phyloP scores from a whole-genome alignment of 108 stramenopile genomes.

The Seminavis robusta region DNA sequence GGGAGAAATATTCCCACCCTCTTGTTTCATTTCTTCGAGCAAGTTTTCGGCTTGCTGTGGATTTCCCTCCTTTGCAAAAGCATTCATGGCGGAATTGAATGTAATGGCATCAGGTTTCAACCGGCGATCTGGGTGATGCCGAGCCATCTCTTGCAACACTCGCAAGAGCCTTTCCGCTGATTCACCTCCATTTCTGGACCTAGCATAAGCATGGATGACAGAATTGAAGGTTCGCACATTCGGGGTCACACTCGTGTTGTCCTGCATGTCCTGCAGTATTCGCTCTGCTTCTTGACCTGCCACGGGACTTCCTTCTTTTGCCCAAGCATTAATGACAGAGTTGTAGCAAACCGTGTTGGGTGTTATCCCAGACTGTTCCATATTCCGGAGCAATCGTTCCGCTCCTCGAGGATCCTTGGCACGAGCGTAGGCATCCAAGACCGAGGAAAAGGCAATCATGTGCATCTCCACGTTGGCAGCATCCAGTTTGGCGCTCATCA shows the following conservation, averaged over 20 bases:
- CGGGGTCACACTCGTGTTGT: constrained; percentile 58
- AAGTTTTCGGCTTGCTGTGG: constrained; percentile 24
- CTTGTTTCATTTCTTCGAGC: constrained; percentile 27
- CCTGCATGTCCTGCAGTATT: constrained; percentile 63
- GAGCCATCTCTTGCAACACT: constrained; percentile 28
- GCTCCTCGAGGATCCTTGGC: constrained; percentile 45
- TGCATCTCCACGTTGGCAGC: constrained; percentile 19
- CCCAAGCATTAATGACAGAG: constrained; percentile 62
- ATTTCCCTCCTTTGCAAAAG: constrained; percentile 23
- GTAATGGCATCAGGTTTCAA: constrained; percentile 25
- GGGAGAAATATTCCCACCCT: too few relatives aligned
- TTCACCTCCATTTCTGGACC: constrained; percentile 19
- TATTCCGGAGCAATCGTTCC: too few relatives aligned
- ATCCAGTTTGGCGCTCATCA: constrained; percentile 24
- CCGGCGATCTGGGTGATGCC: constrained; percentile 7
- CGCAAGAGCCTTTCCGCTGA: constrained; percentile 14
- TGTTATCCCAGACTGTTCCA: too few relatives aligned
- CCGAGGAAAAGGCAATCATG: constrained; percentile 20
- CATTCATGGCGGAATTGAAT: constrained; percentile 38
- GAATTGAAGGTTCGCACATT: constrained; percentile 69
- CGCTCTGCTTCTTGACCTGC: constrained; percentile 26
- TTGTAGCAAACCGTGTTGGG: constrained; percentile 64
- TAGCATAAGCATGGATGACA: constrained; percentile 68
- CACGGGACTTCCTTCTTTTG: constrained; percentile 38
- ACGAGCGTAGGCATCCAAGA: constrained; percentile 63